phyloP scores from a whole-genome alignment of 257 asterid species.

The Solanum peruvianum region DNA sequence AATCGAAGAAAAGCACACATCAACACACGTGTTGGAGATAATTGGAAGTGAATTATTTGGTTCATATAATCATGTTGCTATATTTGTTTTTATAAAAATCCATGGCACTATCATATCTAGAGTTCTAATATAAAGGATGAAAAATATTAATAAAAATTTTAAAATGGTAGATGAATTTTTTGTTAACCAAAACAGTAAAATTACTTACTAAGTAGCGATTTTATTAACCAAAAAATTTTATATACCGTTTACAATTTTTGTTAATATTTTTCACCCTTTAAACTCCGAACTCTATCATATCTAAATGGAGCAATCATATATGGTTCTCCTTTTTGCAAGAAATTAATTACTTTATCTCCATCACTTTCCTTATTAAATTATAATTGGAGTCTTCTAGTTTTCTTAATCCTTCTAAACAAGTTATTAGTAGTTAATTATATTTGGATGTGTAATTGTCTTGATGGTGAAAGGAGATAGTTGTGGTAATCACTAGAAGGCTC shows the following conservation, averaged over 20 bases:
- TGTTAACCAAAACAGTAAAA: fast-evolving
- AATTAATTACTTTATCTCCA: background rate
- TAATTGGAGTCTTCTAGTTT: background rate
- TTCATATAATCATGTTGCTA: slow-evolving; percentile 12
- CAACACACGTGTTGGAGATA: slow-evolving; percentile 31
- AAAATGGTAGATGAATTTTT: too few relatives aligned
- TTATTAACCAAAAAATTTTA: too few relatives aligned
- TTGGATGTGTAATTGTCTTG: background rate
- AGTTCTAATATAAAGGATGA: fast-evolving
- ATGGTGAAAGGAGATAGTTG: background rate
- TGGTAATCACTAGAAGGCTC: background rate
- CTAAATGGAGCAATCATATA: slow-evolving; percentile 19
- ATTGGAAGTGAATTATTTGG: slow-evolving; percentile 13
- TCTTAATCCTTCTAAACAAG: background rate
- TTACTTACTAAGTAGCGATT: too few relatives aligned
- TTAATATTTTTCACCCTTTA: too few relatives aligned
- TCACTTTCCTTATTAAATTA: background rate
- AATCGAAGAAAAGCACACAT: slow-evolving; percentile 25
- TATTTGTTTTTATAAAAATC: slow-evolving; percentile 12
- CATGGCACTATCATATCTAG: slow-evolving; percentile 11
- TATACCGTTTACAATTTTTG: fast-evolving
- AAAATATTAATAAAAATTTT: too few relatives aligned
- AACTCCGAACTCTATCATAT: background rate
- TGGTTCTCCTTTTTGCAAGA: slow-evolving; percentile 1
- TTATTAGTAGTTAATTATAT: background rate